Evolutionary conservation across 768 basidiomycete species (phyloP), one percentile per base, ranked within the genome.

Genomic region (Suillus luteus): DNA sequence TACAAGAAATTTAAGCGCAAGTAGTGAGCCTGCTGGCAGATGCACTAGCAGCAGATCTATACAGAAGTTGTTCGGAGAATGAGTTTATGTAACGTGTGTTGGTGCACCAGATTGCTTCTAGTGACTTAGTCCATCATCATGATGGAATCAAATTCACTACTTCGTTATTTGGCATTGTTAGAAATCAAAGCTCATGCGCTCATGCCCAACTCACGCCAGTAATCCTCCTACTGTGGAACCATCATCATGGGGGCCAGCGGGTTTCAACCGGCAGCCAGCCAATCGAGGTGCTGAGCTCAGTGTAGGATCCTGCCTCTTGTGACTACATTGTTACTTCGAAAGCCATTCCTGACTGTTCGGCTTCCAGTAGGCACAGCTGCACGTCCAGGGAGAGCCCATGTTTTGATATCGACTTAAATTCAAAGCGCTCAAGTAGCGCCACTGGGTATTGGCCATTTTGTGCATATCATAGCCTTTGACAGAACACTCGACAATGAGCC

Each of bases 321-420:
- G 93, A 96, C 72, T 96, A 90, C 66, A 80, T 93, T 63, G 81
- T 97, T 57, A 83, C 87, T 4, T 69, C 79, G 14, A 75, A 79
- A 24, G 94, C 27, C 27, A n/a, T n/a, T n/a, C n/a, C n/a, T n/a
- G n/a, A n/a, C n/a, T n/a, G n/a, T n/a, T n/a, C n/a, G n/a, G n/a
- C n/a, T n/a, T 37, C 38, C 38, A 51, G 41, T 51, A 57, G 54
- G 44, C 15, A 37, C 22, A n/a, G 27, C 27, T 27, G 27, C 27
- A 27, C 27, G 27, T 27, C 49, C 35, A 35, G 35, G 35, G 35
- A 35, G 35, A 35, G 7, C 35, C 35, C 35, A 7, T 35, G 9
- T 35, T 35, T 35, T 9, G 35, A 35, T 35, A 9, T 8, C 19
- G 27, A 27, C 14, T 27, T 27, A 35, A 17, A 27, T 27, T 27